Base-by-base conservation (phyloP, 2,329 filamentous ascomycete genomes). In the Penicillium sp. region DNA sequence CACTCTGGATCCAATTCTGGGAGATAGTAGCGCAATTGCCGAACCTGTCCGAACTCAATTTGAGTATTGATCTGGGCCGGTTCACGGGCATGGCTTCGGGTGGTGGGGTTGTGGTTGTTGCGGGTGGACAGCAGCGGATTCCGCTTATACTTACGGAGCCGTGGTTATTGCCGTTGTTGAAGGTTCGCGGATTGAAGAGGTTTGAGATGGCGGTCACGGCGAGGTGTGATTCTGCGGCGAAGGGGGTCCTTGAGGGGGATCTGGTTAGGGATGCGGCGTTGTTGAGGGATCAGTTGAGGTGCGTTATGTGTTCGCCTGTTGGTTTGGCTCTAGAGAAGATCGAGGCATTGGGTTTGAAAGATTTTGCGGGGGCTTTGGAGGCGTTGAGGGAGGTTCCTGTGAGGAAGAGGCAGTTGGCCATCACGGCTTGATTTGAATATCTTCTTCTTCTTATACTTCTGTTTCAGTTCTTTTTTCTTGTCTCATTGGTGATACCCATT, bases 161-260 rank as follows among this genome's bases (percentile, higher is more conserved):
- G 5, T 75, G 73, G 72, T 60, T 73, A 19, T 21, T 56, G 16
- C 73, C 73, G 0, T 37, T 75, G 45, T 53, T 73, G 10, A 43
- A 42, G 13, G 66, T 75, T 11, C 46, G 71, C 0, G 72, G 72
- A 3, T 39, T 75, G 50, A 52, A 48, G 1, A 35, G 19, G 9
- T 74, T 75, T 57, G 73, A 75, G 44, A 44, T 75, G 45, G 73
- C 67, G 3, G 67, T 75, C 46, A 73, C 71, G 8, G 72, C 65
- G 1, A 60, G 67, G 23, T 74, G 71, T 58, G 73, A 75, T 63
- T 46, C 60, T 19, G 59, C 58, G 9, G 66, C 70, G 3, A 67
- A 63, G 57, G 62, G 65, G 9, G 57, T 66, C 3, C 53, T 75
- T 27, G 71, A 72, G 50, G 61, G 57, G 3, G 65, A 67, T 13